Conservation (phyloP, 2,329 filamentous ascomycete genomes). For the Alternaria arbusti region DNA sequence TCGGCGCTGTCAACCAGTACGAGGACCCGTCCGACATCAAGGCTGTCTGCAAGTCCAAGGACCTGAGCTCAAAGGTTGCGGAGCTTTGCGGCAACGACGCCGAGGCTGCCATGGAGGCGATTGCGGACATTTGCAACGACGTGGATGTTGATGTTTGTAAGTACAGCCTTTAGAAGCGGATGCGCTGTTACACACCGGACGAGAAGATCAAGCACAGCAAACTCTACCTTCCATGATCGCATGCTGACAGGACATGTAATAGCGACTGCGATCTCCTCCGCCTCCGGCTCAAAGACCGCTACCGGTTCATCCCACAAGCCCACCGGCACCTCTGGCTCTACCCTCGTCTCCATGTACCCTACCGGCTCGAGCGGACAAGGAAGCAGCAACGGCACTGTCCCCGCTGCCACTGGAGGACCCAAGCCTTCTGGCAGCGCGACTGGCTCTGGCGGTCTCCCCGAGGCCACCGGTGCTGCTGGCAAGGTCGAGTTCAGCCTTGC, state of each 20-base stretch:
- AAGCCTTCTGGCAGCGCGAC: conserved; percentile 10
- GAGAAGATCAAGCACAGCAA: not conserved
- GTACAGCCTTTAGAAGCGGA: conserved; percentile 9
- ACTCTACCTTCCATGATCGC: not conserved
- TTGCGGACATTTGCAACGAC: conserved; percentile 37
- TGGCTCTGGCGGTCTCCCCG: conserved; percentile 6
- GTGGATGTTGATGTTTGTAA: conserved; percentile 38
- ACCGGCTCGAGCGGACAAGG: conserved; percentile 6
- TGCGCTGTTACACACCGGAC: not conserved
- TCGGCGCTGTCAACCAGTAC: conserved; percentile 41
- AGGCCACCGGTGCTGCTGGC: conserved; percentile 29
- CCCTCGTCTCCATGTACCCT: conserved; percentile 9
- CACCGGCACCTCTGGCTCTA: conserved; percentile 5
- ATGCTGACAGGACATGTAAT: conserved; percentile 4
- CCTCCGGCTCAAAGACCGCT: conserved; percentile 21
- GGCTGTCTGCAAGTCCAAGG: conserved; percentile 37
- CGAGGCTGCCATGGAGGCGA: conserved; percentile 31
- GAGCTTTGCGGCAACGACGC: conserved; percentile 33
- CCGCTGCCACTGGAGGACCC: conserved; percentile 13
- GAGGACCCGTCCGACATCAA: conserved; percentile 33
- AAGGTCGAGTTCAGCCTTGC: conserved; percentile 32
- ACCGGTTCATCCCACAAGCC: conserved; percentile 18
- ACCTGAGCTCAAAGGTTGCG: conserved; percentile 28
- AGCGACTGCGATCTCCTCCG: conserved; percentile 28
- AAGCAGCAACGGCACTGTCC: conserved; percentile 8